phyloP scores from a whole-genome alignment of 352 stramenopile species.

The Globisporangium paroecandrum region DNA sequence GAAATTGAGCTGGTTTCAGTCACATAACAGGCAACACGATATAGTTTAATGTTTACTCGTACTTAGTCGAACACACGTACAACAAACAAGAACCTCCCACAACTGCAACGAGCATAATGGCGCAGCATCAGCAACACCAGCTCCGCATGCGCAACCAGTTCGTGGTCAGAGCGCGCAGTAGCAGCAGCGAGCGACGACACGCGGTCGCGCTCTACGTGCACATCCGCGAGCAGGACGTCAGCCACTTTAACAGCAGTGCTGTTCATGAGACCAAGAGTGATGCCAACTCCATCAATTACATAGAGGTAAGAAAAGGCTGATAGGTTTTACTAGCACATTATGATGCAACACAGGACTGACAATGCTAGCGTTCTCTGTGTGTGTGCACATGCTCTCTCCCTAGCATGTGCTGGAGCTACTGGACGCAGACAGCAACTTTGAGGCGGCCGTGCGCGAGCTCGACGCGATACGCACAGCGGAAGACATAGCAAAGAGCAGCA shows the following conservation, averaged over 20 bases:
- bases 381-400: background rate
- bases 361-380: background rate
- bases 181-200: slow-evolving; percentile 43
- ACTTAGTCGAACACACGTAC: background rate
- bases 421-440: slow-evolving; percentile 51
- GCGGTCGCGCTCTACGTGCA: slow-evolving; percentile 56
- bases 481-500: slow-evolving; percentile 36
- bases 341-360: background rate
- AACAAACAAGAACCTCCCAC: background rate
- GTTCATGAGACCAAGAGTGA: slow-evolving; percentile 10
- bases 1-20: too few relatives aligned
- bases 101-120: background rate
- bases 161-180: slow-evolving; percentile 36
- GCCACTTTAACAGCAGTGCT: slow-evolving; percentile 42
- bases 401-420: slow-evolving; percentile 46
- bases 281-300: slow-evolving; percentile 19
- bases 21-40: too few relatives aligned
- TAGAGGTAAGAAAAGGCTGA: slow-evolving; percentile 30
- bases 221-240: slow-evolving; percentile 51
- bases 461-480: slow-evolving; percentile 36
- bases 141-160: slow-evolving; percentile 61
- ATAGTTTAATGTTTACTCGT: background rate
- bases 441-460: slow-evolving; percentile 47
- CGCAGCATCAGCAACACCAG: background rate
- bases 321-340: too few relatives aligned